Percentiles rank a stretch among this genome's conserved stretches.
Conservation (phyloP, 768 basidiomycete species). For the Psilocybe sp. region DNA sequence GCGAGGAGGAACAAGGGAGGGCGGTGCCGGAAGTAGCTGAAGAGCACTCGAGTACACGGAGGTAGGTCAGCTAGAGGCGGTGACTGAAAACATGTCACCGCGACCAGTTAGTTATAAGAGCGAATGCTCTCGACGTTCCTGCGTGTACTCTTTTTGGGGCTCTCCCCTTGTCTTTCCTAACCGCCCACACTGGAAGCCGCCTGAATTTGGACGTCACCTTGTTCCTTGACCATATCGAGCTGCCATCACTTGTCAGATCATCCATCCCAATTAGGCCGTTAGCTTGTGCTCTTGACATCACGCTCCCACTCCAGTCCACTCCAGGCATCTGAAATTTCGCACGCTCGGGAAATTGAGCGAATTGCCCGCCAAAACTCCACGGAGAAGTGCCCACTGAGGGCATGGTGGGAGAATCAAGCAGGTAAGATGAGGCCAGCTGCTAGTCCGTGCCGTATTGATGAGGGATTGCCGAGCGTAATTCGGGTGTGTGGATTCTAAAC, state of each 20-base stretch:
- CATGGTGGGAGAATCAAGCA: too few species aligned
- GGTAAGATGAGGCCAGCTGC: too few species aligned
- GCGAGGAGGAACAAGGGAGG: constrained; percentile 11
- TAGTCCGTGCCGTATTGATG: too few species aligned
- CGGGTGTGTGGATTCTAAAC: too few species aligned
- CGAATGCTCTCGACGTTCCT: constrained; percentile 27
- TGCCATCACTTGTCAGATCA: constrained; percentile 12
- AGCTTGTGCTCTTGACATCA: constrained; percentile 24
- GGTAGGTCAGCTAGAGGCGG: constrained; percentile 10
- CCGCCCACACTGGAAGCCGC: constrained; percentile 10
- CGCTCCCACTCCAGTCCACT: too few species aligned
- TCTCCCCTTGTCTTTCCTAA: constrained; percentile 38
- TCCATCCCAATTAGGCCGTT: constrained; percentile 27
- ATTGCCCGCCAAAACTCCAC: too few species aligned
- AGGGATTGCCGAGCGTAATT: too few species aligned
- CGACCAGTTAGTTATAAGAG: constrained; percentile 35
- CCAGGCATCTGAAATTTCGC: too few species aligned
- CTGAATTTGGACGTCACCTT: constrained; percentile 32
- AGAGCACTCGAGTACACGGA: constrained; percentile 25
- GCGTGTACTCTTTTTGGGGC: constrained; percentile 38
- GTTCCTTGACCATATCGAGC: constrained; percentile 20
- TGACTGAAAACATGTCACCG: not conserved
- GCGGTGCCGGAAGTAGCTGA: not conserved
- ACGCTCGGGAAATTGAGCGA: too few species aligned
- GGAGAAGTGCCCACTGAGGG: not conserved